Base-by-base conservation (phyloP, 768 basidiomycete species). In the Xerocomus potaroensis region DNA sequence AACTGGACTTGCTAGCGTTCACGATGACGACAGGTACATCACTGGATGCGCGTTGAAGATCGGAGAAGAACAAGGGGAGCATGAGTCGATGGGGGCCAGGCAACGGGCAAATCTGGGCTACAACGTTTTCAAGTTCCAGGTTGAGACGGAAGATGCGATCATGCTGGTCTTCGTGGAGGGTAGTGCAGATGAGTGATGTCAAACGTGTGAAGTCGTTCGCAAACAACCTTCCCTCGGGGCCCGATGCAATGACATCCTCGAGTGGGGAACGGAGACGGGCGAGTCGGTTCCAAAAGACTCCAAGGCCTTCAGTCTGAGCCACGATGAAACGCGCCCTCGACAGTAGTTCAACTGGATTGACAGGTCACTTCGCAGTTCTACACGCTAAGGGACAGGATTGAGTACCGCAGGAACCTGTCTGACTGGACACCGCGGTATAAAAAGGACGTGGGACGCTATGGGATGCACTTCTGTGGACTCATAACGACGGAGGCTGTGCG, bases 1-100 rank as follows among this genome's bases (percentile, higher is more conserved):
- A 71, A 27, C 64, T 46, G 12, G 35, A 46, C 19, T 39, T 15
- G 47, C 58, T 53, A 15, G 62, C 48, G 35, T 69, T 71, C 34
- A 71, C 51, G 21, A 72, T 43, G 15, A 68, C 55, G 18, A 67
- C 51, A 3, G 64, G 62, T 12, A 64, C 65, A 9, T 42, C 47
- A 15, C 45, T 43, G 14, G 62, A 56, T 10, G 53, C 53, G 3
- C 19, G 26, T 12, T 50, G 51, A 5, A 62, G 39, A 16, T 53
- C 36, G 2, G 49, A 43, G 18, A 46, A 46, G 14, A 51, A 46
- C 9, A 37, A 41, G 3, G 62, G 62, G 27, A 48, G 44, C 15
- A 67, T 53, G 45, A 65, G 65, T 8, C 53, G 43, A 10, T 56
- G 45, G 41, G 63, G 63, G 4, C 55, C 57, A 23, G 40, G 34